Evolutionary conservation across 345 rosid genomes (phyloP), one percentile per base, ranked within the genome.

Genomic region (Eutrema yunnanense): DNA sequence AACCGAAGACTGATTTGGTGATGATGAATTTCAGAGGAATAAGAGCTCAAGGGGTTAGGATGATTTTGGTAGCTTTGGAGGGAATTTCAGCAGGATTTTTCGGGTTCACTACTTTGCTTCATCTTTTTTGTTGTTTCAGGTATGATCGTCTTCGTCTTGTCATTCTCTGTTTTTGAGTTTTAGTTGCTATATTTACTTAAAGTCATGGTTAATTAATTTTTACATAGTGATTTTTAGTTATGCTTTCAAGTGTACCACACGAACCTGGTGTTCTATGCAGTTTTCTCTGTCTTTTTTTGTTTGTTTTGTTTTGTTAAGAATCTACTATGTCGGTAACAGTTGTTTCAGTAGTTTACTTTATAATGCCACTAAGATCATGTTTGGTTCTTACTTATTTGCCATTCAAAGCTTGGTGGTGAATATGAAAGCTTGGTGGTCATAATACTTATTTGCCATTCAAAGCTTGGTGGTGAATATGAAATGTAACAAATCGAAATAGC

Each of bases 1-100:
- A 49, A 70, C 94, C 0, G 84, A 82, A 59, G 79, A 84, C 62
- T 90, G 79, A 83, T 73, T 69, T 26, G 9, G 12, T 62, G 67
- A 62, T 13, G 36, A 33, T n/a, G n/a, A 44, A 9, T 13, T 44
- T 29, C 13, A 11, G 56, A 77, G 50, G 71, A 79, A 77, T 79
- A 72, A 78, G 82, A 65, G 75, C 69, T 56, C 11, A 52, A 64
- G 9, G 71, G 73, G 16, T 41, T 54, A 62, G 72, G 83, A 69
- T 53, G 72, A 55, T 69, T 69, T 69, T 57, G 73, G 64, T 43
- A 54, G 64, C 13, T 9, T 43, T 33, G 43, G 44, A 56, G 72
- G 32, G 16, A 7, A 33, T 37, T 37, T 69, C 73, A 32, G 64
- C 73, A 56, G 43, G 46, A 36, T 56, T 69, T 69, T 54, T 22